A percentile compares a stretch with the other conserved stretches of the same genome.
These are phyloP conservation scores for Ceratobasidium sp. DNA, from an alignment of 1,284 basidiomycete species.

Conservation along the genomic window DNA sequence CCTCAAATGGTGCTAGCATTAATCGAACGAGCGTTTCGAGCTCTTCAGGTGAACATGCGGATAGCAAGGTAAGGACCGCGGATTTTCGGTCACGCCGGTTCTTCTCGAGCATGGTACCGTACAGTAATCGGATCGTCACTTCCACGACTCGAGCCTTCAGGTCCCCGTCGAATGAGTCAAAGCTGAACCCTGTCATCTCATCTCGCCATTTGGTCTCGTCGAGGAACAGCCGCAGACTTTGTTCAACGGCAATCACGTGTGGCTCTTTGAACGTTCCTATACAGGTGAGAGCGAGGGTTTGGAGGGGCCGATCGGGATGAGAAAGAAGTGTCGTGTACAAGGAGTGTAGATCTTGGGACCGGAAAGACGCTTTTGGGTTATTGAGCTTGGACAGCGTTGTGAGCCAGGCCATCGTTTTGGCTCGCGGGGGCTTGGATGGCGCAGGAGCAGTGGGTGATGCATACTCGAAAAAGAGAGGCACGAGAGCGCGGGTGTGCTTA, in stretches of 20 bases:
- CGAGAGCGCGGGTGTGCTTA: slow-evolving; percentile 80
- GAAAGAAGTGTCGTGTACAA: slow-evolving; percentile 82
- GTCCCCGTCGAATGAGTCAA: slow-evolving; percentile 53
- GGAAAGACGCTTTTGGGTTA: slow-evolving; percentile 87
- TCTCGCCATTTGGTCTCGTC: slow-evolving; percentile 92
- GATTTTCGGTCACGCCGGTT: slow-evolving; percentile 78
- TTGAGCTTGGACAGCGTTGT: slow-evolving; percentile 86
- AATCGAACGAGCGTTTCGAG: slow-evolving; percentile 82
- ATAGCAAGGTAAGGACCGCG: slow-evolving; percentile 76
- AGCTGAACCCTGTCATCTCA: slow-evolving; percentile 75
- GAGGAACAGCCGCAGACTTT: slow-evolving; percentile 73
- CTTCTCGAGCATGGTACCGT: slow-evolving; percentile 87
- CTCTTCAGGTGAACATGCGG: slow-evolving; percentile 75
- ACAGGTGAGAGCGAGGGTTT: slow-evolving; percentile 79
- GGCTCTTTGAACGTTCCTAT: slow-evolving; percentile 84
- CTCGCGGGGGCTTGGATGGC: slow-evolving; percentile 56
- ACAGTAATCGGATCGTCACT: slow-evolving; percentile 79
- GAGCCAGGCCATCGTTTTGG: slow-evolving; percentile 78
- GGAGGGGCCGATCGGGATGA: slow-evolving; percentile 83
- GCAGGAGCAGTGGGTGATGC: slow-evolving; percentile 51
- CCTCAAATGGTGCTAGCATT: slow-evolving; percentile 82
- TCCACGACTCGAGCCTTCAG: slow-evolving; percentile 78
- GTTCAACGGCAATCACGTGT: slow-evolving; percentile 68
- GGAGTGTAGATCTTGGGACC: slow-evolving; percentile 68
- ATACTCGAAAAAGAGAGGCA: slow-evolving; percentile 78